phyloP scores from a whole-genome alignment of 1,284 basidiomycete species.

The Phylloporus sp. region DNA sequence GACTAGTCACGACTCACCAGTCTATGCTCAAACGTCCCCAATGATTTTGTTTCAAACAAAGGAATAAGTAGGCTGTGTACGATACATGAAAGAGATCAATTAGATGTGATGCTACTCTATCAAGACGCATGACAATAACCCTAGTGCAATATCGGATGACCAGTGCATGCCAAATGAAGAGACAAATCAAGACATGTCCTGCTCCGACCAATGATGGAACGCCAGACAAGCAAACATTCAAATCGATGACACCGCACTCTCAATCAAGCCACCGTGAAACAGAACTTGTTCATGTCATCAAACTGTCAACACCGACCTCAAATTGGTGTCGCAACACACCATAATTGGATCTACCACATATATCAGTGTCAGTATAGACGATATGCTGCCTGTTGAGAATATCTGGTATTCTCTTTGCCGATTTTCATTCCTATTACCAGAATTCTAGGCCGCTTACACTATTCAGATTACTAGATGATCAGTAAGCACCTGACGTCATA shows the following conservation, averaged over 20 bases:
- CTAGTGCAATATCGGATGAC: neutral
- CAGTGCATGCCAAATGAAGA: neutral
- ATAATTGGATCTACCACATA: slow-evolving; percentile 34
- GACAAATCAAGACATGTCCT: slow-evolving; percentile 23
- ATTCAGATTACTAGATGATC: no score
- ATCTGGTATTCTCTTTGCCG: no score
- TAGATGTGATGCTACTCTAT: slow-evolving; percentile 19
- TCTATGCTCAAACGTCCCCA: no score
- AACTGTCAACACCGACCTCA: slow-evolving; percentile 45
- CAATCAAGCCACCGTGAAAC: slow-evolving; percentile 78
- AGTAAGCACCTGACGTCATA: no score
- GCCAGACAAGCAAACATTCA: slow-evolving; percentile 3
- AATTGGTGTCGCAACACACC: slow-evolving; percentile 46
- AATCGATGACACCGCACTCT: slow-evolving; percentile 52
- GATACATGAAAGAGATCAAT: slow-evolving; percentile 20
- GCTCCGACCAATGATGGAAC: slow-evolving; percentile 37
- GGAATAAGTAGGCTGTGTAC: slow-evolving; percentile 36
- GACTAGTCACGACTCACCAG: no score
- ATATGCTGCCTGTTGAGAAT: no score
- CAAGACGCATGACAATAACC: neutral
- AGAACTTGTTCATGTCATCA: slow-evolving; percentile 64
- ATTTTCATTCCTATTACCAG: no score
- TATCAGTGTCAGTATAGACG: neutral
- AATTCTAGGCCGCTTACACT: no score
- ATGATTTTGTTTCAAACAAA: slow-evolving; percentile 15